These are phyloP conservation scores for Talaromyces sp. DNA, from an alignment of 2,329 filamentous ascomycete genomes.

Conservation along the genomic window DNA sequence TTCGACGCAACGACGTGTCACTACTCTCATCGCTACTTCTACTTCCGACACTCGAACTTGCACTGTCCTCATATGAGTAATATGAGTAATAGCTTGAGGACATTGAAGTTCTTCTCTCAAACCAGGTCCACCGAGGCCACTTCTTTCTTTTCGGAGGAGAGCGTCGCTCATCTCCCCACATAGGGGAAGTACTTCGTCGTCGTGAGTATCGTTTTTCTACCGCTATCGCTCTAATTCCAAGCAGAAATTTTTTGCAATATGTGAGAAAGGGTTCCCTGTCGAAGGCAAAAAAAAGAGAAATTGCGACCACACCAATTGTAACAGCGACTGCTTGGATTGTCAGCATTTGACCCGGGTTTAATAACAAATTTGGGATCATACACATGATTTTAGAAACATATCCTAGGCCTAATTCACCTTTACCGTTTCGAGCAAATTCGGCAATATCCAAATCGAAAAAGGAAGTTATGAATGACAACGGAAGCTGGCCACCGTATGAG, in stretches of 20 bases:
- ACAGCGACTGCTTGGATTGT: background rate
- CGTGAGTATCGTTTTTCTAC: background rate
- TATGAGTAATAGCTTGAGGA: background rate
- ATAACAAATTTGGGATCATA: background rate
- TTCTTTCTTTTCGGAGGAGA: background rate
- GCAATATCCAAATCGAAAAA: slow-evolving; percentile 3
- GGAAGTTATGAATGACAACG: slow-evolving; percentile 4
- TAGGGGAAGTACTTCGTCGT: background rate
- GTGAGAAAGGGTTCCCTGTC: background rate
- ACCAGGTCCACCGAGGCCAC: background rate
- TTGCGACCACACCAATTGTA: background rate
- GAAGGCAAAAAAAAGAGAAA: background rate
- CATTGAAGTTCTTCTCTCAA: background rate
- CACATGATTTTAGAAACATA: background rate
- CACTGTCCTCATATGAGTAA: background rate
- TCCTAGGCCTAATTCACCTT: background rate
- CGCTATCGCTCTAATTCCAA: background rate
- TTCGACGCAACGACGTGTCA: background rate
- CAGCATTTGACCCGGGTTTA: background rate
- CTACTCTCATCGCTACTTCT: background rate
- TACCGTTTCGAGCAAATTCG: slow-evolving; percentile 4
- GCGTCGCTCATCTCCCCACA: background rate
- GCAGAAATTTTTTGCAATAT: background rate
- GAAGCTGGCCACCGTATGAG: background rate
- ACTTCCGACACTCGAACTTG: background rate